Base-by-base conservation (phyloP, 148 eudicot species). In the Chenopodium album region DNA sequence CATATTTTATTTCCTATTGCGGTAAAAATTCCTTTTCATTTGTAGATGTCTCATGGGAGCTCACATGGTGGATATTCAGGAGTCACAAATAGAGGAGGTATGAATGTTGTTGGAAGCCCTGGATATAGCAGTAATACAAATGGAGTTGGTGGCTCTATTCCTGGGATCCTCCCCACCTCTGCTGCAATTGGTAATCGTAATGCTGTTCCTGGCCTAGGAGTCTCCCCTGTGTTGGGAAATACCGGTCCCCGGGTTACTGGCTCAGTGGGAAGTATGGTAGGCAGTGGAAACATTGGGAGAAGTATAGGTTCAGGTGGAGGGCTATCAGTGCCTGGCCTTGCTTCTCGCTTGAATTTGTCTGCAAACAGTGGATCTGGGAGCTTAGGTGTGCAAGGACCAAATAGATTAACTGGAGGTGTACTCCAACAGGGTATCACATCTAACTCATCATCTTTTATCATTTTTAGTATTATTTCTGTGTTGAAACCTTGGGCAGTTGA, bases 51-150 rank as follows among this genome's bases (percentile, higher is more conserved):
- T 80, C 98, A 93, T 87, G 91, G 93, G 81, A 88, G 89, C 79
- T 87, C 91, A 75, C 99, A 94, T 87, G 99, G 94, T 89, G 99
- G 94, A 86, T 94, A 94, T 87, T 87, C 98, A 31, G 99, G 98
- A 82, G 86, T 94, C 83, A 81, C 92, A 77, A 92, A 88, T 90
- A 91, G 99, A 85, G 98, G 97, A 73, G 95, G 94, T 79, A 96
- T 96, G 95, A 87, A 90, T 88, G 91, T 94, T 86, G 92, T 91
- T 77, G 99, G 99, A 83, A 92, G 82, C 84, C 93, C 93, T 86
- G 99, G 99, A 82, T 96, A 89, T 85, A 89, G 80, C 88, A 87
- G 88, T 86, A 89, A 81, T 83, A 47, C 92, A 66, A 96, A 91
- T 88, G 95, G 93, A 50, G 91, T 91, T 82, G 95, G 97, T 76